Base-by-base conservation (phyloP, 2,329 filamentous ascomycete genomes). In the Rhynchosporium agropyri region DNA sequence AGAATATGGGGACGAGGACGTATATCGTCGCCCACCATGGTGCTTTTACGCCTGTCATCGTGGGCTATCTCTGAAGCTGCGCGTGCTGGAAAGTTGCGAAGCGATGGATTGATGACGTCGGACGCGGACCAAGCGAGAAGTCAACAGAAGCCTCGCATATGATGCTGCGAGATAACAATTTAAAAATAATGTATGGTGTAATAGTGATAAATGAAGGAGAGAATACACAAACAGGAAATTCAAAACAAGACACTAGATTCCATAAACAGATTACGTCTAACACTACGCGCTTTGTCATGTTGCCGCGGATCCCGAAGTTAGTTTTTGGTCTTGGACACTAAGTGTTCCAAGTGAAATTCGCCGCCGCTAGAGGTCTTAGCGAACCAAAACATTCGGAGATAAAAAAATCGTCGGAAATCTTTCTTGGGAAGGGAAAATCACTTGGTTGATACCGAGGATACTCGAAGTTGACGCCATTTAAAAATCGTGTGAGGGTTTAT, bases 1-100 rank as follows among this genome's bases (percentile, higher is more conserved):
- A 65, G 48, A 68, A 67, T 4, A 69, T 58, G 26, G 67, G 67
- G 29, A 68, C 61, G 15, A 68, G 53, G 56, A 62, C 46, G 46
- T 50, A 50, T 13, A 59, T 43, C n/a, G 45, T 59, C 42, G 56
- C 56, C 56, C 56, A 59, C 56, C 56, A 49, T 3, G 45, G 56
- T 29, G 56, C 31, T n/a, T 50, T 43, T 2, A 42, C 8, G 45
- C 33, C 56, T 29, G 45, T 26, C 56, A 50, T 59, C 33, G 1
- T 58, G 15, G 12, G 9, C 3, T 33, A 8, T 15, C 3, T 38
- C 40, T 42, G 13, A 15, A 51, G 28, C 10, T 20, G 33, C 20
- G 31, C 33, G 4, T 3, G 13, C 36, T 1, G 33, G n/a, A 38
- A n/a, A 26, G 13, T 51, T 29, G 7, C 13, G 29, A 29, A 33